These are phyloP conservation scores for Warburgia ugandensis DNA, from an alignment of 164 flowering plant species.

Conservation along the genomic window DNA sequence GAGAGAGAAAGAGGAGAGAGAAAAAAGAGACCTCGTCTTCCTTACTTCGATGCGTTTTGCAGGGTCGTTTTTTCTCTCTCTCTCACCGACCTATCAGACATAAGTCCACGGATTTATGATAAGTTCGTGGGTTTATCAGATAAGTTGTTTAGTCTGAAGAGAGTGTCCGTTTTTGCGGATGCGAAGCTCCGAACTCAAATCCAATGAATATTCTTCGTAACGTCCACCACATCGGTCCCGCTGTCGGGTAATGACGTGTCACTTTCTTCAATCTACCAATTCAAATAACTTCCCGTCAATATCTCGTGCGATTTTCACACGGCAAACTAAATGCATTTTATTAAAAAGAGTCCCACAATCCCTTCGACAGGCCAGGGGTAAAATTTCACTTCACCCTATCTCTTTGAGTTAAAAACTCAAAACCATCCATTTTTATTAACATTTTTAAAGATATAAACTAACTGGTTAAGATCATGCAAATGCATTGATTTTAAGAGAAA, in stretches of 20 bases:
- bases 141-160: neutral
- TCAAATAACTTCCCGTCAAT: neutral
- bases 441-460: no score
- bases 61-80: slow-evolving; percentile 15
- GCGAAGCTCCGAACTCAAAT: slow-evolving; percentile 17
- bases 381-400: neutral
- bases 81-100: slow-evolving; percentile 36
- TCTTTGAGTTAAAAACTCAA: neutral
- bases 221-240: slow-evolving; percentile 16
- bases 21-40: slow-evolving; percentile 26
- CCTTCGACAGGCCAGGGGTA: neutral
- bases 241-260: slow-evolving; percentile 19
- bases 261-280: neutral
- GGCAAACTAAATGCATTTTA: neutral
- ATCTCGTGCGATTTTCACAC: neutral
- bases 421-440: no score
- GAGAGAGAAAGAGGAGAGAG: slow-evolving; percentile 19
- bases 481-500: neutral
- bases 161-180: slow-evolving; percentile 14
- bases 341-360: neutral
- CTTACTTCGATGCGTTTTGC: slow-evolving; percentile 51
- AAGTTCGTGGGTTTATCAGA: neutral
- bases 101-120: neutral
- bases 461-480: neutral
- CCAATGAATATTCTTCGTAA: slow-evolving; percentile 19